These are phyloP conservation scores for Manihot esculenta DNA, from an alignment of 441 rosid species.

Conservation along the genomic window DNA sequence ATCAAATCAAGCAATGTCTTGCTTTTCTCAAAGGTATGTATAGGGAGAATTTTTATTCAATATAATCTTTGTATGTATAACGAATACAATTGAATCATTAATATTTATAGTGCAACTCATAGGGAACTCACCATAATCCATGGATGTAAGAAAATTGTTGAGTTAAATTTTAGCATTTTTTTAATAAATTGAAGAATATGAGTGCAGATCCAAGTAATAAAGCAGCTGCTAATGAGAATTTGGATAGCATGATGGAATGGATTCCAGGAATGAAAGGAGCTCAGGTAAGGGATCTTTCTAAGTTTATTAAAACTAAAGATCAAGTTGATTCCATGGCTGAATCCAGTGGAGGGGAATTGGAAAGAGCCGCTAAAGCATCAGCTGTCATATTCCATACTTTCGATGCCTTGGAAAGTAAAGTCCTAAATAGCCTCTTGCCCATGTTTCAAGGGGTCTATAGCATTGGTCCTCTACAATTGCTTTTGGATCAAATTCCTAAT, in stretches of 20 bases:
- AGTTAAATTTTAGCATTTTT: too few relatives aligned
- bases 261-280: conserved; percentile 24
- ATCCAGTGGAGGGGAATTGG: background rate
- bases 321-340: conserved; percentile 5
- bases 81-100: too few relatives aligned
- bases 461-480: conserved; percentile 41
- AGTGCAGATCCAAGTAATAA: conserved; percentile 16
- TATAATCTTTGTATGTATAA: too few relatives aligned
- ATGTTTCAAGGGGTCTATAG: conserved; percentile 25
- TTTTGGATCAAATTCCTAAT: conserved; percentile 21
- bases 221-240: background rate
- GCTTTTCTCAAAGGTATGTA: conserved; percentile 14
- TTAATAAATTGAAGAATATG: background rate
- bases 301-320: conserved; percentile 1
- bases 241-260: conserved; percentile 23
- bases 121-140: too few relatives aligned
- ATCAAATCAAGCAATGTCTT: conserved; percentile 14
- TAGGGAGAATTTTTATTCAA: too few relatives aligned
- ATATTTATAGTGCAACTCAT: too few relatives aligned
- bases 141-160: too few relatives aligned
- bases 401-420: conserved; percentile 16
- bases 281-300: conserved; percentile 11
- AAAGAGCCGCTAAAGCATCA: conserved; percentile 15
- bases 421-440: background rate
- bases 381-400: conserved; percentile 21